These are phyloP conservation scores for Taphrina communis DNA, from an alignment of 1,139 yeast species.

Conservation along the genomic window DNA sequence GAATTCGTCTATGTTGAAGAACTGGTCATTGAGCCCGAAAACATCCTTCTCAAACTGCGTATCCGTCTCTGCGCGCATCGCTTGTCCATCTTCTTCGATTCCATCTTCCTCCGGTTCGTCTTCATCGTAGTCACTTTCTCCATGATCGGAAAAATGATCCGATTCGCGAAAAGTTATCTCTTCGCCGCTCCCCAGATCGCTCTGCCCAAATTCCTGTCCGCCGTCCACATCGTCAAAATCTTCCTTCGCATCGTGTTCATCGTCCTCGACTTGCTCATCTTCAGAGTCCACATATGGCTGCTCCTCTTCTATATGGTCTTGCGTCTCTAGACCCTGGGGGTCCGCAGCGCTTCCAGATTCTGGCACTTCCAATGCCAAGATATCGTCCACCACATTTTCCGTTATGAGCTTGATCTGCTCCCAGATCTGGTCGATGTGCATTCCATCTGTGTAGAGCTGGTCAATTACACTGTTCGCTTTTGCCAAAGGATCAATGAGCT, in stretches of 20 bases:
- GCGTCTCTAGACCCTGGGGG: slow-evolving; percentile 45
- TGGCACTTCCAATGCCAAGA: slow-evolving; percentile 52
- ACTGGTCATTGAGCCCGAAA: slow-evolving; percentile 79
- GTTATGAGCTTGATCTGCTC: slow-evolving; percentile 84
- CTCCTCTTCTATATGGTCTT: slow-evolving; percentile 10
- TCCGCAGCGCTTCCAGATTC: slow-evolving; percentile 55
- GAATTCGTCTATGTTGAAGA: slow-evolving; percentile 84
- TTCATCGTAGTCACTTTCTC: slow-evolving; percentile 42
- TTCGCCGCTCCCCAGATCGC: neutral
- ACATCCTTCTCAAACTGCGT: slow-evolving; percentile 54
- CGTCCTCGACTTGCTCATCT: slow-evolving; percentile 48
- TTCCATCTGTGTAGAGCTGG: slow-evolving; percentile 80
- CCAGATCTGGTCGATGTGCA: slow-evolving; percentile 91
- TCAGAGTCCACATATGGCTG: slow-evolving; percentile 43
- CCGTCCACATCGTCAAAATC: slow-evolving; percentile 48
- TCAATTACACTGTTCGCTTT: slow-evolving; percentile 67
- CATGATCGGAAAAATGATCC: neutral
- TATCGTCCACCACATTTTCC: slow-evolving; percentile 31
- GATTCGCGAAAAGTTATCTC: neutral
- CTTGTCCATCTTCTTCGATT: slow-evolving; percentile 17
- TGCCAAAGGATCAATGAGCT: slow-evolving; percentile 66
- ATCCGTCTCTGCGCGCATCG: slow-evolving; percentile 44
- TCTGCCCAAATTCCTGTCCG: slow-evolving; percentile 47
- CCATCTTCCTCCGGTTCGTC: slow-evolving; percentile 43
- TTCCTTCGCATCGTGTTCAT: slow-evolving; percentile 48